Percentiles rank a stretch among this genome's conserved stretches.
Conservation (phyloP, 164 flowering plant genomes). For the Tinospora cordifolia region DNA sequence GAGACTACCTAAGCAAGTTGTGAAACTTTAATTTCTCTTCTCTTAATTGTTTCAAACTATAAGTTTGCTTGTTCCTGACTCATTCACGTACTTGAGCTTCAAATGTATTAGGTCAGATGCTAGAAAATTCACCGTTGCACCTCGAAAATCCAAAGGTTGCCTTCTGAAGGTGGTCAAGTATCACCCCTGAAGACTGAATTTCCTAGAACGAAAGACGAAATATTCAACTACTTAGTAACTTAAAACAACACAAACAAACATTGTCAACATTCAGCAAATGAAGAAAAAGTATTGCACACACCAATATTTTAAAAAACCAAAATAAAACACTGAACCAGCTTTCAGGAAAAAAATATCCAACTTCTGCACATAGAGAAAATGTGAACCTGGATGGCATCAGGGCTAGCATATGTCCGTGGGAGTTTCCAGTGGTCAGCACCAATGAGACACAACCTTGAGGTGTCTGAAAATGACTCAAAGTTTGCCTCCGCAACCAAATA, state of each 20-base stretch:
- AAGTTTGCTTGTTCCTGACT: not conserved
- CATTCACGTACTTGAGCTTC: not conserved
- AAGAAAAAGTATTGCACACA: not conserved
- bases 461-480: conserved; percentile 83
- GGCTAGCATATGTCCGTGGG: conserved; percentile 94
- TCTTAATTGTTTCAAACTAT: not conserved
- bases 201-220: not conserved
- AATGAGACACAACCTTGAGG: conserved; percentile 85
- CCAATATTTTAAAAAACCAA: not conserved
- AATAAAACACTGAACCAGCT: not conserved
- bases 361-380: not conserved
- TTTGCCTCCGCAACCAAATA: conserved; percentile 92
- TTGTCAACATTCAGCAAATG: not conserved
- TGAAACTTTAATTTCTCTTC: not conserved
- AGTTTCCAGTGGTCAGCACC: conserved; percentile 92
- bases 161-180: not conserved
- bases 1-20: not conserved
- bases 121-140: too few relatives aligned
- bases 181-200: not conserved
- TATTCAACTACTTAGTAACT: not conserved
- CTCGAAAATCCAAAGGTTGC: not conserved
- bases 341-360: not conserved
- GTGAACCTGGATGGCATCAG: conserved; percentile 92
- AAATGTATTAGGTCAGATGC: not conserved
- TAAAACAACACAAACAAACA: not conserved